Percentiles rank a stretch among this genome's conserved stretches.
Conservation (phyloP, 1,139 yeast species). For the Suhomyces bokatorum region DNA sequence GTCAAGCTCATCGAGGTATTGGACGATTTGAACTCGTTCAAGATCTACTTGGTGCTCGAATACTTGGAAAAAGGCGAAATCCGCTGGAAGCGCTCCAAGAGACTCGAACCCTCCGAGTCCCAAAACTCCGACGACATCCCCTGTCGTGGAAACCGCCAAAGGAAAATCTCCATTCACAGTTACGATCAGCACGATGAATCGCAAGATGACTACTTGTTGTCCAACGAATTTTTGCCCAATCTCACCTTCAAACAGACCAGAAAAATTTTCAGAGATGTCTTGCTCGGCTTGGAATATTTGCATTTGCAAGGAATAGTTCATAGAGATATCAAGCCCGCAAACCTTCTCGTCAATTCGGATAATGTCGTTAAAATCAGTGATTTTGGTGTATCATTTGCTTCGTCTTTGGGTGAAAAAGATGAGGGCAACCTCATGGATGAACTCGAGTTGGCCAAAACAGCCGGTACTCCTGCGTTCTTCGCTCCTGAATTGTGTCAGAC, state of each 20-base stretch:
- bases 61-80: conserved; percentile 92
- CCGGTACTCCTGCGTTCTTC: conserved; percentile 86
- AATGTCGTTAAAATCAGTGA: conserved; percentile 88
- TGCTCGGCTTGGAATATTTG: conserved; percentile 86
- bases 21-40: conserved; percentile 81
- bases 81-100: conserved; percentile 62
- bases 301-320: conserved; percentile 95
- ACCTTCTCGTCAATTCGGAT: conserved; percentile 70
- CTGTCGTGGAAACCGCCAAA: conserved; percentile 31
- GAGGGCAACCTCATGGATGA: conserved; percentile 54
- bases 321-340: conserved; percentile 97
- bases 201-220: conserved; percentile 39
- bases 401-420: conserved; percentile 55
- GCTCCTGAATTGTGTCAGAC: conserved; percentile 75
- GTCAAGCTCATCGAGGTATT: conserved; percentile 85
- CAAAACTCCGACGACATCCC: conserved; percentile 31
- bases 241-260: conserved; percentile 67
- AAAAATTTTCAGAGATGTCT: conserved; percentile 77
- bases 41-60: conserved; percentile 88
- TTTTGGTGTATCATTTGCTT: conserved; percentile 93
- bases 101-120: conserved; percentile 8
- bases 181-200: conserved; percentile 8
- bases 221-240: conserved; percentile 54
- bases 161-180: conserved; percentile 6
- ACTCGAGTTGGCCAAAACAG: conserved; percentile 82